Evolutionary conservation across 1,139 yeast species (phyloP), one percentile per base, ranked within the genome.

Genomic region (Pichia sp.): DNA sequence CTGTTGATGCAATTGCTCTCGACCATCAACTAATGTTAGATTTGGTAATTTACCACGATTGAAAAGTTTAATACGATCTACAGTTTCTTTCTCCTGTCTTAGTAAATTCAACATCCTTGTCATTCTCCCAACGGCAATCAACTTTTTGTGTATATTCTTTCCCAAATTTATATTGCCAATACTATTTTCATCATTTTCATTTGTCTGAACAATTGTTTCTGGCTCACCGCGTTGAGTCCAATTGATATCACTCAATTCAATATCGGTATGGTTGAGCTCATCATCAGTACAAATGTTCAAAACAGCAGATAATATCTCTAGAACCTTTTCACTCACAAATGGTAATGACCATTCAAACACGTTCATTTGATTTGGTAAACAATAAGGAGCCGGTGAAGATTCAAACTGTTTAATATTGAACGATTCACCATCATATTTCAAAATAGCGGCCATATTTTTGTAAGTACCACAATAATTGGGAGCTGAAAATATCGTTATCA

Each of bases 291-390:
- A 92, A 46, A 92, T 87, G 64, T 90, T 92, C 60, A 92, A 73
- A 42, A 92, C 83, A 0, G 95, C 80, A 31, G 88, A 86, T 60
- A 92, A 72, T 85, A 92, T 90, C 59, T 92, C 97, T n/a, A 96
- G 82, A 49, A 92, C 84, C 56, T 87, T 81, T 66, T 92, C 97
- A 27, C 97, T 96, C 34, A 92, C 97, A 70, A 92, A 92, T 4
- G 98, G 98, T 51, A 92, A 68, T 3, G 97, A 86, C 98, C 98
- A 92, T 16, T 95, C 85, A 64, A 92, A 92, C 4, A 88, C 95
- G 63, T 92, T 97, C 97, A 90, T 90, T 56, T 92, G 90, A 64
- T 90, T 90, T 4, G 98, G 98, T 52, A 92, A 71, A 92, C 95
- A 90, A 67, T 90, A 92, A 2, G 98, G 98, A 3, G 50, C 43